Evolutionary conservation across 352 stramenopile genomes (phyloP).

Genomic region (Pythium oligandrum): DNA sequence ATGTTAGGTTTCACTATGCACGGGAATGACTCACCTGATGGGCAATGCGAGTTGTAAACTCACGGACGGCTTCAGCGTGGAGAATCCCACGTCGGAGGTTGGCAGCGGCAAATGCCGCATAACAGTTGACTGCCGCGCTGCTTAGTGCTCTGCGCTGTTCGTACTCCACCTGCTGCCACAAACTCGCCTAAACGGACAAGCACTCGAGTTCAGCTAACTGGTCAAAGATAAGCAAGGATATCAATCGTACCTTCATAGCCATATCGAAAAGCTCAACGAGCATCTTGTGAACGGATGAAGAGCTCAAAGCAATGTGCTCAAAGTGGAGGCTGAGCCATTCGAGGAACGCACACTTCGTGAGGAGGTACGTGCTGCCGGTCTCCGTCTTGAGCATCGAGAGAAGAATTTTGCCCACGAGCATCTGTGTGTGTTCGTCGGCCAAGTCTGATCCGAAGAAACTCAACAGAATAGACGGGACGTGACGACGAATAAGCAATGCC

Average conservation of each 20-base stretch:
- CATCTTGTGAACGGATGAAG: slow-evolving; percentile 7
- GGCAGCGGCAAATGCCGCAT: slow-evolving; percentile 5
- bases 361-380: slow-evolving; percentile 40
- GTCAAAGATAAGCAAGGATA: too few species aligned
- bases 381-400: slow-evolving; percentile 37
- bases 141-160: slow-evolving; percentile 31
- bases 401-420: slow-evolving; percentile 65
- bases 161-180: slow-evolving; percentile 26
- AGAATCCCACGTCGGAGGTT: too few species aligned
- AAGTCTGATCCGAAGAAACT: slow-evolving; percentile 79
- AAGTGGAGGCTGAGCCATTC: slow-evolving; percentile 54
- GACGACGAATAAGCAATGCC: slow-evolving; percentile 59
- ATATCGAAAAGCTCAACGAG: slow-evolving; percentile 36
- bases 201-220: too few species aligned
- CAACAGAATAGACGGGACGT: slow-evolving; percentile 76
- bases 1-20: too few species aligned
- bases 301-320: slow-evolving; percentile 4
- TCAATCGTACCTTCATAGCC: slow-evolving; percentile 20
- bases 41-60: too few species aligned
- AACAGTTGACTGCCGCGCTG: slow-evolving; percentile 36
- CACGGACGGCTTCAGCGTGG: too few species aligned
- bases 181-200: slow-evolving; percentile 12
- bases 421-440: slow-evolving; percentile 72
- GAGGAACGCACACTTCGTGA: slow-evolving; percentile 61
- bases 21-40: too few species aligned